A percentile compares a stretch with the other conserved stretches of the same genome.
These are phyloP conservation scores for Fomitopsis pinicola DNA, from an alignment of 1,284 basidiomycete genomes.

Conservation along the genomic window DNA sequence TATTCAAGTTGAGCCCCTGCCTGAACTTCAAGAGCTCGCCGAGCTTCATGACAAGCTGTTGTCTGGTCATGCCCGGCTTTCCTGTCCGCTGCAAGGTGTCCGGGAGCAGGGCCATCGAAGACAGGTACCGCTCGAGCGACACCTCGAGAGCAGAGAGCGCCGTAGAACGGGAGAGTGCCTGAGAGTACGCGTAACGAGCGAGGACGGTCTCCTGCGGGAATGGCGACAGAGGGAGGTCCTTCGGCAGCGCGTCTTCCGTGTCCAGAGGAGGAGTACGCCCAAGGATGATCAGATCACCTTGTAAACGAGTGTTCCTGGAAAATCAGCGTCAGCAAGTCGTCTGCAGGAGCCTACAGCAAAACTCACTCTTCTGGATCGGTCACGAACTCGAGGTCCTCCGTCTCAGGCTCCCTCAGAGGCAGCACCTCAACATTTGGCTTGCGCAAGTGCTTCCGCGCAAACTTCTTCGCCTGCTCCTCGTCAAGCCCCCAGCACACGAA, in stretches of 20 bases:
- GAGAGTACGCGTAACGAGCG: slow-evolving; percentile 85
- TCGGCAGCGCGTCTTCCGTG: slow-evolving; percentile 36
- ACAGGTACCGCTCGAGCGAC: slow-evolving; percentile 77
- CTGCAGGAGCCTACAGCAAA: neutral
- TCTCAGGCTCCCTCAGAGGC: slow-evolving; percentile 68
- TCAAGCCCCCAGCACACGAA: slow-evolving; percentile 86
- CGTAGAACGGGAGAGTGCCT: slow-evolving; percentile 84
- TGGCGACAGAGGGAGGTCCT: slow-evolving; percentile 41
- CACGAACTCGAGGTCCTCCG: slow-evolving; percentile 88
- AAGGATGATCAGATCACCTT: slow-evolving; percentile 89
- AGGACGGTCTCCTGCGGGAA: slow-evolving; percentile 66
- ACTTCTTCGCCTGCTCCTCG: slow-evolving; percentile 73
- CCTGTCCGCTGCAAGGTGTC: slow-evolving; percentile 73
- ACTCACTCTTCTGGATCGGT: slow-evolving; percentile 82
- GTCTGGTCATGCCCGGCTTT: slow-evolving; percentile 74
- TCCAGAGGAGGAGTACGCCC: slow-evolving; percentile 59
- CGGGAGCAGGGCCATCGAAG: slow-evolving; percentile 75
- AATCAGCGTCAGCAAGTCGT: neutral
- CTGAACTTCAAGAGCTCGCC: slow-evolving; percentile 86
- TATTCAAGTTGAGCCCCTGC: slow-evolving; percentile 82
- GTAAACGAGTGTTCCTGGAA: slow-evolving; percentile 71
- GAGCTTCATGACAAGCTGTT: slow-evolving; percentile 82
- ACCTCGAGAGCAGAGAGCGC: slow-evolving; percentile 81
- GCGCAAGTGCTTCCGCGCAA: slow-evolving; percentile 62
- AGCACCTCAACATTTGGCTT: slow-evolving; percentile 55